phyloP scores from a whole-genome alignment of 495 filamentous ascomycete species.

The Xylaria curta region DNA sequence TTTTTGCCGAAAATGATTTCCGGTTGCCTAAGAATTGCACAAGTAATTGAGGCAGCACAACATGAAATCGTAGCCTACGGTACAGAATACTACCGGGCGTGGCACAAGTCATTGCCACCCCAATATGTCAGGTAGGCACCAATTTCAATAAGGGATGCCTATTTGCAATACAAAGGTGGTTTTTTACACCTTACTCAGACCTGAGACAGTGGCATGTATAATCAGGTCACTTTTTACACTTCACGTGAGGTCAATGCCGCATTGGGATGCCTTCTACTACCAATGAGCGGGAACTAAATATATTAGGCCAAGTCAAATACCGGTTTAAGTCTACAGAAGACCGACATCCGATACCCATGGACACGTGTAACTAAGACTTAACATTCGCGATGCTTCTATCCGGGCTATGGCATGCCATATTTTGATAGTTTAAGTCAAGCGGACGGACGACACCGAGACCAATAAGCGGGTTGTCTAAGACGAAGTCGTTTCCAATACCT shows the following conservation, averaged over 20 bases:
- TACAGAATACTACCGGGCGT: background rate
- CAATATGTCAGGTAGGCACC: background rate
- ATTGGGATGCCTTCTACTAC: background rate
- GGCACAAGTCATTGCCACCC: background rate
- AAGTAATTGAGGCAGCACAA: background rate
- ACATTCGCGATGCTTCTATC: background rate
- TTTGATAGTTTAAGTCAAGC: background rate
- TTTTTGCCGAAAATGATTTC: background rate
- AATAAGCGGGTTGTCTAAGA: background rate
- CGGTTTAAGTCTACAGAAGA: background rate
- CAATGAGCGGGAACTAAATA: background rate
- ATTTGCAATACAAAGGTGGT: background rate
- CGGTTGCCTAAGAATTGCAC: background rate
- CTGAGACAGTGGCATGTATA: background rate
- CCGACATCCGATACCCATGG: too few species aligned
- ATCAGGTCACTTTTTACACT: background rate
- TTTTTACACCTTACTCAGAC: background rate
- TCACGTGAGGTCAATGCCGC: background rate
- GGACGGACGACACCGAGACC: background rate
- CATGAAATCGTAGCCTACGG: background rate
- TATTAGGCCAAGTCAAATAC: background rate
- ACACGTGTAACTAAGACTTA: background rate
- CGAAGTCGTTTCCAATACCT: background rate
- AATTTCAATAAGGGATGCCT: background rate
- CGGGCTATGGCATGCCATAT: background rate